Evolutionary conservation across 345 rosid species (phyloP).

Genomic region (Trapa incisa): DNA sequence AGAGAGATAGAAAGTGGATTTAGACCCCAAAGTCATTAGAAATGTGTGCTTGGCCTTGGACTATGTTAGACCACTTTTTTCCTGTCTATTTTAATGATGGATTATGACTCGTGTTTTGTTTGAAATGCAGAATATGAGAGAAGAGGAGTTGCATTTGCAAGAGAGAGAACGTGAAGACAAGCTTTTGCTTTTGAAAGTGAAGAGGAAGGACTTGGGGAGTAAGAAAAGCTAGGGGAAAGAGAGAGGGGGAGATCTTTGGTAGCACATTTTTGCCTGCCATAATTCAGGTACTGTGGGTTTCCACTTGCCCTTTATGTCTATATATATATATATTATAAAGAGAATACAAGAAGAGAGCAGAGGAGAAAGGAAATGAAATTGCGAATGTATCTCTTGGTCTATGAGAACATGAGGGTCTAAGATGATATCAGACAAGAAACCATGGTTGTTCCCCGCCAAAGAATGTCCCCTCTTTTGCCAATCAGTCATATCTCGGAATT

Average conservation of each 20-base stretch:
- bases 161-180: constrained; percentile 12
- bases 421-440: too few relatives aligned
- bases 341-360: too few relatives aligned
- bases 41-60: not conserved
- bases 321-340: too few relatives aligned
- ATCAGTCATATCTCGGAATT: too few relatives aligned
- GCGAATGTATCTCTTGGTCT: too few relatives aligned
- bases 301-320: constrained; percentile 24
- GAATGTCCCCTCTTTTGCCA: too few relatives aligned
- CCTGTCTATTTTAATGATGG: not conserved
- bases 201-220: not conserved
- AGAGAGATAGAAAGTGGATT: not conserved
- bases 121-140: constrained; percentile 20
- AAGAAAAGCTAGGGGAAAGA: constrained; percentile 3
- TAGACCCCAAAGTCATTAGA: not conserved
- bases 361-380: too few relatives aligned
- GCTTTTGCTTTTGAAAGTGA: constrained; percentile 26
- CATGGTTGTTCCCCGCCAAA: too few relatives aligned
- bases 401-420: too few relatives aligned
- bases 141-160: not conserved
- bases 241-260: constrained; percentile 25
- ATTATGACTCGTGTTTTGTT: not conserved
- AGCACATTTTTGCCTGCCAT: constrained; percentile 55
- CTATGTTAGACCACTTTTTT: too few relatives aligned
- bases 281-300: constrained; percentile 36